Base-by-base conservation (phyloP, 2,329 filamentous ascomycete genomes). In the Cadophora gregata region DNA sequence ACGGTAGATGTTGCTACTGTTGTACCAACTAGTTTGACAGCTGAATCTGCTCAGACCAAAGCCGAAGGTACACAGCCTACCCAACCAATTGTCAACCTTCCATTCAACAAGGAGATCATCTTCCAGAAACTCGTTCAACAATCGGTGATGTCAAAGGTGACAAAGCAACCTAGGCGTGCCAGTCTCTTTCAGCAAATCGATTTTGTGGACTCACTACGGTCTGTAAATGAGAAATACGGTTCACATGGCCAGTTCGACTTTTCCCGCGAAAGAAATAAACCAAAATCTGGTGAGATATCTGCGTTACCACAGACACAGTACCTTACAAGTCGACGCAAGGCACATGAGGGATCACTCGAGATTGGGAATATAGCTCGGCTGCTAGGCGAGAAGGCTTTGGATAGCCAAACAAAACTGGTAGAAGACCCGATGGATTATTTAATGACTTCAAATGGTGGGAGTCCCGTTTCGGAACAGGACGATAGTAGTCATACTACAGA, bases 381-480 rank as follows among this genome's bases (percentile, higher is more conserved):
- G 79, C 80, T 51, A 83, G 84, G 62, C 81, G 84, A 65, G 36
- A 64, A 70, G n/a, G 65, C 68, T 14, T 27, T 64, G 19, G 50
- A 66, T 51, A 66, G 62, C n/a, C 59, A 70, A 19, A 55, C 51
- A 21, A 48, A 53, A 12, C 50, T 65, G 21, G 6, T 59, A n/a
- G 59, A 67, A 59, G 69, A 73, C 21, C 50, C 69, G 6, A 71
- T 72, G 64, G 69, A 74, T 31, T 67, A 71, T 59, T 45, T 69
- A 3, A 60, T 71, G 50, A 72, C 75, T 55, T 71, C 71, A 16
- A 71, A 73, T 53, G 64, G 79, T 80, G 45, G 61, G 24, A 88
- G 85, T 70, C 76, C 81, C 10, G 78, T 83, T 16, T 88, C 87
- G 21, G 86, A 88, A 60, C 81, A 83, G 65, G 85, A 87, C 59